These are phyloP conservation scores for Monilinia laxa DNA, from an alignment of 2,329 filamentous ascomycete species.

Conservation along the genomic window DNA sequence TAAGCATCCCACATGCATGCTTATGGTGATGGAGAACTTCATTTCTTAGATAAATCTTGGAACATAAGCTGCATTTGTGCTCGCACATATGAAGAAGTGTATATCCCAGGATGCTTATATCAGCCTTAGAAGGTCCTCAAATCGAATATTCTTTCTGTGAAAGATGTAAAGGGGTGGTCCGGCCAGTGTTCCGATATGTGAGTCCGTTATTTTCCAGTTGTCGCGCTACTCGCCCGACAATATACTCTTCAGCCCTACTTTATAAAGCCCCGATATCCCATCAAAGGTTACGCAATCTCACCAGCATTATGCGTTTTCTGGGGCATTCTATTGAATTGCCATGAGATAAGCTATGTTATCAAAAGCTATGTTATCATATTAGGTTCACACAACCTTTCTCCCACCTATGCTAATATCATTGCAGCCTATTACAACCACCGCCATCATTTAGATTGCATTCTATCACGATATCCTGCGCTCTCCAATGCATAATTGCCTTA, in stretches of 20 bases:
- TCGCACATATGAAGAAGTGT: not conserved
- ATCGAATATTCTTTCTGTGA: not conserved
- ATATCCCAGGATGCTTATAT: not conserved
- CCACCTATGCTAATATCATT: not conserved
- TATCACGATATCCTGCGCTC: conserved; percentile 14
- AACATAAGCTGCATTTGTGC: not conserved
- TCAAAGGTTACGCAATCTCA: not conserved
- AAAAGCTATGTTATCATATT: not conserved
- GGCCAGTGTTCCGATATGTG: not conserved
- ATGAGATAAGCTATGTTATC: not conserved
- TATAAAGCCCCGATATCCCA: not conserved
- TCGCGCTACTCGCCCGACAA: not conserved
- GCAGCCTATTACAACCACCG: too few relatives aligned
- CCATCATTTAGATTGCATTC: not conserved
- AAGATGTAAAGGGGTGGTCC: not conserved
- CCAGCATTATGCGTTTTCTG: not conserved
- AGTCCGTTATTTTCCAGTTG: not conserved
- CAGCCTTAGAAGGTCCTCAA: not conserved
- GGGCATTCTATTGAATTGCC: not conserved
- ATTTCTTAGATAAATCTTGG: not conserved
- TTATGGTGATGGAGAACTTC: not conserved
- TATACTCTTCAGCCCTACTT: not conserved
- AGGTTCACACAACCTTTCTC: not conserved
- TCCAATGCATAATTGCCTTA: conserved; percentile 29
- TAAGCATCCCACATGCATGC: not conserved